phyloP scores from a whole-genome alignment of 192 early-diverging fungal genomes.

The Bifiguratus adelaidae region DNA sequence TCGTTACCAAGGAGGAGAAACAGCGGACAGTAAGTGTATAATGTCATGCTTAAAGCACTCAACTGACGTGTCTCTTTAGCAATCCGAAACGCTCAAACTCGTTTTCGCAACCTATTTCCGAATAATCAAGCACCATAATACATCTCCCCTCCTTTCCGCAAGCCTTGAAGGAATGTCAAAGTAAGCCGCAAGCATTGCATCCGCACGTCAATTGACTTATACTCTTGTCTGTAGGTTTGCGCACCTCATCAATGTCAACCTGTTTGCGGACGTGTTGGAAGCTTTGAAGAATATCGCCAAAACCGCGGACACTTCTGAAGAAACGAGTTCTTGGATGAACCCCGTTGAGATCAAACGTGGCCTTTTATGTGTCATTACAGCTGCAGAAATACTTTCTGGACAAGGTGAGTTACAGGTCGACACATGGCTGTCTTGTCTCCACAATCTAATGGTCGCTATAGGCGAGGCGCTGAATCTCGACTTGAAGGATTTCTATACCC shows the following conservation, averaged over 20 bases:
- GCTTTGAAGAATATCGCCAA: slow-evolving; percentile 77
- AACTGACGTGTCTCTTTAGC: too few relatives aligned
- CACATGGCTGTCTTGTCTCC: too few relatives aligned
- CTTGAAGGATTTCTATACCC: slow-evolving; percentile 80
- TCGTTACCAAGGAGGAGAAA: slow-evolving; percentile 74
- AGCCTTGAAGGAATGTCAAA: slow-evolving; percentile 72
- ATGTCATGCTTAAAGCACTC: too few relatives aligned
- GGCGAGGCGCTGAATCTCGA: slow-evolving; percentile 90
- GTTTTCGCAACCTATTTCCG: slow-evolving; percentile 94
- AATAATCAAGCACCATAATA: slow-evolving; percentile 77
- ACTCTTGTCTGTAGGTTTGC: slow-evolving; percentile 61
- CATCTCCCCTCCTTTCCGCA: slow-evolving; percentile 58
- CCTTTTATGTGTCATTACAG: slow-evolving; percentile 82
- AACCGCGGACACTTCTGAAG: slow-evolving; percentile 30
- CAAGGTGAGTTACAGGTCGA: slow-evolving; percentile 51
- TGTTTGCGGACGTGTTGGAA: slow-evolving; percentile 82
- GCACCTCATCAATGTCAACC: slow-evolving; percentile 94
- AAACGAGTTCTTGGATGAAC: slow-evolving; percentile 25
- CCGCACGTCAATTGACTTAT: not conserved
- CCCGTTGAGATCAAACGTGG: slow-evolving; percentile 51
- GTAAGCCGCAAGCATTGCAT: slow-evolving; percentile 16
- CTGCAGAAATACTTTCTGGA: slow-evolving; percentile 78
- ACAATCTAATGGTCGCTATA: too few relatives aligned
- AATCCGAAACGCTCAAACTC: slow-evolving; percentile 88
- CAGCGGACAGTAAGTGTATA: slow-evolving; percentile 1